phyloP scores from a whole-genome alignment of 208 protist genomes.

The Trypanosoma cruzi region DNA sequence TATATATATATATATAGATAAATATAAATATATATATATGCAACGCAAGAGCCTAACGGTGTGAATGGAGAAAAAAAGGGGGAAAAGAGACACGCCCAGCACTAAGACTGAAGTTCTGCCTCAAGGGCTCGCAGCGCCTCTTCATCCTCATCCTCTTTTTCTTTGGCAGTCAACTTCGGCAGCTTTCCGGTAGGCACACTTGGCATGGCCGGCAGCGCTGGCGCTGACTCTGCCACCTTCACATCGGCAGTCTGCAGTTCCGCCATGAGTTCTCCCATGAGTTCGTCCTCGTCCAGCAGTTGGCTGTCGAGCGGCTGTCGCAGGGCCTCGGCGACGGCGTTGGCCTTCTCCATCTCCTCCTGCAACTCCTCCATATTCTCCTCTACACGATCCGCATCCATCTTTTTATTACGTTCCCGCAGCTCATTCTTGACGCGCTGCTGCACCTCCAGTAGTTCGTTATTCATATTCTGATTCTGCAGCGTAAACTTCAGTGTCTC shows the following conservation, averaged over 20 bases:
- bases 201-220: conserved; percentile 47
- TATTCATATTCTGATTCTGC: conserved; percentile 88
- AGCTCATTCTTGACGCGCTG: conserved; percentile 69
- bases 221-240: not conserved
- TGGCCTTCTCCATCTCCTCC: conserved; percentile 93
- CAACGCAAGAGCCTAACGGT: too few relatives aligned
- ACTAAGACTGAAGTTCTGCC: conserved; percentile 57
- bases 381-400: conserved; percentile 90
- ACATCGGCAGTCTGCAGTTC: conserved; percentile 47
- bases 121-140: conserved; percentile 73
- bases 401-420: conserved; percentile 80
- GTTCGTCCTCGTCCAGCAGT: conserved; percentile 83
- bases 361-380: conserved; percentile 87
- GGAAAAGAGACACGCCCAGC: not conserved
- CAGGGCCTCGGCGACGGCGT: conserved; percentile 84
- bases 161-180: conserved; percentile 31
- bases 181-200: conserved; percentile 25
- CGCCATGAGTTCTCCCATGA: conserved; percentile 81
- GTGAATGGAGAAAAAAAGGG: not conserved
- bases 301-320: conserved; percentile 78
- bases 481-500: conserved; percentile 88
- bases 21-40: too few relatives aligned
- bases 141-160: conserved; percentile 64
- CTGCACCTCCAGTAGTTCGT: conserved; percentile 84
- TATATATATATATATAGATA: too few relatives aligned